Percentiles rank a stretch among this genome's conserved stretches.
Conservation (phyloP, 179 eudicot species). For the Pouteria campechiana region DNA sequence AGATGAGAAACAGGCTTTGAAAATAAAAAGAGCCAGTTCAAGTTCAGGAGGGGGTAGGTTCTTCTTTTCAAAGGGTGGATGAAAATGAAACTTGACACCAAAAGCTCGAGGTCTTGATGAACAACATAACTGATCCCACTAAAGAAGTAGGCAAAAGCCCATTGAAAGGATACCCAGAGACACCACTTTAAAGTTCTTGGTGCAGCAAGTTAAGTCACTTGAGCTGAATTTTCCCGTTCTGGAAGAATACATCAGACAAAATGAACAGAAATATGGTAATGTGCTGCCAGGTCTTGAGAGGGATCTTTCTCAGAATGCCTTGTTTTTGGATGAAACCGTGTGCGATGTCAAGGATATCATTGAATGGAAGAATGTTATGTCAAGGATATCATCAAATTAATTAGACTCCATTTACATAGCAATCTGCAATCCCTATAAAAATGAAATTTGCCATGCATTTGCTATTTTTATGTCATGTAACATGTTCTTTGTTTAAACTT, state of each 20-base stretch:
- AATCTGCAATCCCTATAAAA: too few species aligned
- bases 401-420: too few species aligned
- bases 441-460: too few species aligned
- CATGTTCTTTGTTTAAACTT: too few species aligned
- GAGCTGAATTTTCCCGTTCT: slow-evolving; percentile 62
- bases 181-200: slow-evolving; percentile 69
- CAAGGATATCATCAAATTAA: too few species aligned
- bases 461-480: too few species aligned
- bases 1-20: slow-evolving; percentile 16
- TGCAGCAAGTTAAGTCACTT: slow-evolving; percentile 81
- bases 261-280: slow-evolving; percentile 53
- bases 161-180: slow-evolving; percentile 70
- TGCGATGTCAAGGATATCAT: slow-evolving; percentile 38
- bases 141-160: slow-evolving; percentile 44
- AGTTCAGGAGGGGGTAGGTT: slow-evolving; percentile 14
- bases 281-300: slow-evolving; percentile 45
- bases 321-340: slow-evolving; percentile 38
- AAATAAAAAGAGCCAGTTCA: slow-evolving; percentile 21
- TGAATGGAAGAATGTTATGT: slow-evolving; percentile 55
- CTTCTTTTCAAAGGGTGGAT: slow-evolving; percentile 16
- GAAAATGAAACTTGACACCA: too few species aligned
- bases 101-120: too few species aligned
- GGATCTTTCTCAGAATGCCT: slow-evolving; percentile 35
- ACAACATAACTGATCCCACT: slow-evolving; percentile 37
- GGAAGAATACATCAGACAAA: slow-evolving; percentile 68